Evolutionary conservation across 768 basidiomycete genomes (phyloP).

Genomic region (Sporobolomyces pararoseus): DNA sequence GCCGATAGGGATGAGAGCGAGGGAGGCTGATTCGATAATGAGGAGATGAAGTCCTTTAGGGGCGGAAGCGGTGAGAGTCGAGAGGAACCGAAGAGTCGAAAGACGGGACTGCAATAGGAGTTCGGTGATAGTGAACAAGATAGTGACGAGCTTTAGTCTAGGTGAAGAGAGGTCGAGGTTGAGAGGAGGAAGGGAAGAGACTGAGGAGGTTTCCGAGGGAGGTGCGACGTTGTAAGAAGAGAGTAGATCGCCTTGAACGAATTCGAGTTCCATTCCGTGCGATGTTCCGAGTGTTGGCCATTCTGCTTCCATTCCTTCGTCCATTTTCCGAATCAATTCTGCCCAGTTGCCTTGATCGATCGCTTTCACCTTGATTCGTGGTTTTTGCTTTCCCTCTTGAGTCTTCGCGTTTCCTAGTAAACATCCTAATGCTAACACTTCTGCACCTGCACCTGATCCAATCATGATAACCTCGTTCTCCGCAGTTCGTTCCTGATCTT

Average conservation of each 20-base stretch:
- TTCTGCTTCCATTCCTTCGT: conserved; percentile 3
- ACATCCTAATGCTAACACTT: conserved; percentile 40
- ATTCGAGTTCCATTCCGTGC: conserved; percentile 12
- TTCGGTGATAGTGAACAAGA: conserved; percentile 44
- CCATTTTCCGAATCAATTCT: conserved; percentile 12
- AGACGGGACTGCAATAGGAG: conserved; percentile 43
- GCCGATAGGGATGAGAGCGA: conserved; percentile 37
- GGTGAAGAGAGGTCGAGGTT: conserved; percentile 14
- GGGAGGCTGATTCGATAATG: conserved; percentile 41
- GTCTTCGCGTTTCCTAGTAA: conserved; percentile 7
- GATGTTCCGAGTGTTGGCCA: background rate
- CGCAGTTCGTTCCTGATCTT: background rate
- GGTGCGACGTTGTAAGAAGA: background rate
- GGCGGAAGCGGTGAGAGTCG: conserved; percentile 8
- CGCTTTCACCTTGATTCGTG: conserved; percentile 10
- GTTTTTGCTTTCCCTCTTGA: background rate
- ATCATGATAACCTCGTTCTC: conserved; percentile 23
- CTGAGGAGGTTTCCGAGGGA: background rate
- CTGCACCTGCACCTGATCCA: conserved; percentile 43
- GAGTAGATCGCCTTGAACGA: conserved; percentile 27
- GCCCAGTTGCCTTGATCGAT: conserved; percentile 37
- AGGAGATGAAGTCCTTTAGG: conserved; percentile 34
- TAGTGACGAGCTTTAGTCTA: conserved; percentile 34
- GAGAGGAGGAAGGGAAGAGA: background rate
- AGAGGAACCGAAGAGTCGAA: conserved; percentile 42